Evolutionary conservation across 1,284 basidiomycete species (phyloP).

Genomic region (Cryptococcus neoformans): DNA sequence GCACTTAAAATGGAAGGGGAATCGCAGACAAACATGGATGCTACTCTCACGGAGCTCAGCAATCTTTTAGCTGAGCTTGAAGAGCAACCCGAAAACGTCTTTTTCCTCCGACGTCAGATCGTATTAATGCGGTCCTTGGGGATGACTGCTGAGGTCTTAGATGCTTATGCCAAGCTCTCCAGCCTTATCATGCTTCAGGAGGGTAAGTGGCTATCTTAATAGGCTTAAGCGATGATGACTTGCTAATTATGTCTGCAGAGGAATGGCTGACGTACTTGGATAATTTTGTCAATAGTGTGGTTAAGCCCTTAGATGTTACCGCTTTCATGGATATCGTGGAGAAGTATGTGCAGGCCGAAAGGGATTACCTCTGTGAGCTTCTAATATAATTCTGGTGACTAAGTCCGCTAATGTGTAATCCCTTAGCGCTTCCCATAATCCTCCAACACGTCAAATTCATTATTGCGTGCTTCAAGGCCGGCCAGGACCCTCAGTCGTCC

Average conservation of each 20-base stretch:
- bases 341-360: conserved; percentile 66
- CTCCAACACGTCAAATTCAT: conserved; percentile 68
- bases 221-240: no score
- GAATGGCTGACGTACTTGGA: conserved; percentile 36
- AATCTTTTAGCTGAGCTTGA: conserved; percentile 25
- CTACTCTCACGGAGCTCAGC: conserved; percentile 24
- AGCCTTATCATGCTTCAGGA: conserved; percentile 33
- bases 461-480: conserved; percentile 48
- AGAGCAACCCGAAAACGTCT: conserved; percentile 26
- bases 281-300: conserved; percentile 13
- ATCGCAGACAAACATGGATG: conserved; percentile 2
- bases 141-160: conserved; percentile 9
- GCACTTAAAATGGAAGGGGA: neutral
- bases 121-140: conserved; percentile 20
- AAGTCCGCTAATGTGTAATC: conserved; percentile 1
- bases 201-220: neutral
- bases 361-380: conserved; percentile 74
- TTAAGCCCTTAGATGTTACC: conserved; percentile 40
- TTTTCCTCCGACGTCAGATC: conserved; percentile 29
- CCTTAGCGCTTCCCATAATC: conserved; percentile 67
- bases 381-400: neutral
- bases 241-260: conserved; percentile 15
- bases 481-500: conserved; percentile 48
- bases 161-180: conserved; percentile 14
- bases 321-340: conserved; percentile 60